Conservation (phyloP, 441 rosid species). For the Bocquillonia castaneifolia region DNA sequence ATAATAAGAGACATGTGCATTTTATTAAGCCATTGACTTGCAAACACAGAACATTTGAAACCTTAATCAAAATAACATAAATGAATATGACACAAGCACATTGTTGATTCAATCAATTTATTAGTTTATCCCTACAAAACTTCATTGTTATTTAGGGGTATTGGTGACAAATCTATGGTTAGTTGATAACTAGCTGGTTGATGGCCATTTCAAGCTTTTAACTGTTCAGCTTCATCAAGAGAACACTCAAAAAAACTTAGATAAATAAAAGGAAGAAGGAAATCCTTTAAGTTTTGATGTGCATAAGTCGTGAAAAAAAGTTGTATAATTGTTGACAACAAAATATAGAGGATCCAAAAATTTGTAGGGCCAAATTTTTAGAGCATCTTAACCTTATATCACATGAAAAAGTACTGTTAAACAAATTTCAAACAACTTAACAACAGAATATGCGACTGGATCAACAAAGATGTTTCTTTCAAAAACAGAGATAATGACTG, state of each 20-base stretch:
- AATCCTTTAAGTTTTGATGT: not conserved
- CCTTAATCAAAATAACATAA: not conserved
- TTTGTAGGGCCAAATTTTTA: not conserved
- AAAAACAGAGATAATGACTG: not conserved
- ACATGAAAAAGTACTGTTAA: slow-evolving; percentile 4
- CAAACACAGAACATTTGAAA: not conserved
- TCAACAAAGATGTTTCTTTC: not conserved
- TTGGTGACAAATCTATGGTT: not conserved
- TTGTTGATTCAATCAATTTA: not conserved
- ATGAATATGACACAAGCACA: not conserved
- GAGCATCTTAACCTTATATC: slow-evolving; percentile 2
- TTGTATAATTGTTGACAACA: not conserved
- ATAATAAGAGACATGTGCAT: not conserved
- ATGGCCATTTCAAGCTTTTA: not conserved
- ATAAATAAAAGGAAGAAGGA: not conserved
- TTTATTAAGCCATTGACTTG: not conserved
- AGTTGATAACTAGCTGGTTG: no score
- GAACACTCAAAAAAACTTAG: not conserved
- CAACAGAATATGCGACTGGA: not conserved
- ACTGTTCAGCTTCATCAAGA: not conserved
- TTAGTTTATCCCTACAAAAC: not conserved
- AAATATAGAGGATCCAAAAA: not conserved
- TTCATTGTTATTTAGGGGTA: not conserved
- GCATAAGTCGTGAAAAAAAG: not conserved
- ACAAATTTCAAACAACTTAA: slow-evolving; percentile 3